Base-by-base conservation (phyloP, 2,329 filamentous ascomycete species). In the Sclerotinia subarctica region DNA sequence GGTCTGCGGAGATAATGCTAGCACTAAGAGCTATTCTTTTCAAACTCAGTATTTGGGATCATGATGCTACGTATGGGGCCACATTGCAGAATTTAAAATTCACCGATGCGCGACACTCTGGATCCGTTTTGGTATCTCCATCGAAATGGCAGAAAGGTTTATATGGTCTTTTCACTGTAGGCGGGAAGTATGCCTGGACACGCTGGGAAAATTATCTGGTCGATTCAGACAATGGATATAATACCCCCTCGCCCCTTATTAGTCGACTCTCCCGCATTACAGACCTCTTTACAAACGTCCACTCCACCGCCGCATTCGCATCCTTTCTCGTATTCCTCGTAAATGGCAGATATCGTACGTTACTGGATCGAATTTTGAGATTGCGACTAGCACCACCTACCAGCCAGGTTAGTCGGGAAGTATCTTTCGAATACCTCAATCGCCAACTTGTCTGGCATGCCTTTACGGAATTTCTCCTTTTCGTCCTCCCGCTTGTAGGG, bases 401-500 rank as follows among this genome's bases (percentile, higher is more conserved):
- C 3, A 93, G 87, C 76, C 92, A 96, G 77, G 90, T 96, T 71
- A 92, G 88, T 77, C 86, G 94, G 44, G 93, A 98, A 79, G 94
- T 99, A 35, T 96, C 92, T 1, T 98, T 99, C 77, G 95, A 99
- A 80, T 98, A 97, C 76, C 86, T 98, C 62, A 99, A 99, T 78
- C 89, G 95, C 59, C 95, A 99, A 80, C 87, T 99, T 15, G 95
- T 99, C 49, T 99, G 95, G 95, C 95, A 99, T 80, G 95, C 95
- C n/a, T 97, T 99, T 76, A 99, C 95, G 35, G 95, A 99, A 78
- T 99, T 99, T 75, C 83, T 99, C n/a, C 86, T 99, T 44, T 99
- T 98, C 78, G 86, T 98, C 24, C 84, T 99, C n/a, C 95, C 95
- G 0, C 85, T 99, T n/a, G 91, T 99, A 53, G 95, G 95, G 64